These are phyloP conservation scores for Trichoderma asperellum DNA, from an alignment of 2,329 filamentous ascomycete species.

Conservation along the genomic window DNA sequence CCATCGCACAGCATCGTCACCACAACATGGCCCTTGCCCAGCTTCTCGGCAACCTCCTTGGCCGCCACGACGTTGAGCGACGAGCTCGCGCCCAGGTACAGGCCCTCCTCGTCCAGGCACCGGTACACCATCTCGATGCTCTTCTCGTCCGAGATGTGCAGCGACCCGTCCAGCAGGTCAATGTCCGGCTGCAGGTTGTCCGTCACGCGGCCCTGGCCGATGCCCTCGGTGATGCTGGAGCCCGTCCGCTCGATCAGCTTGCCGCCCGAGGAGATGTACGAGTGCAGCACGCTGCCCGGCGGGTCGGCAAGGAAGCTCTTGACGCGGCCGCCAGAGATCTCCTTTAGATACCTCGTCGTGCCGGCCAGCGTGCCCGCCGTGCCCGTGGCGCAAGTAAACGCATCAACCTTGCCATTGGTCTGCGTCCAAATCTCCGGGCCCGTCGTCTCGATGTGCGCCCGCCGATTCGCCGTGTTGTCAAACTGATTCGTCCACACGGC, in stretches of 20 bases:
- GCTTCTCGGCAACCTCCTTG: conserved; percentile 86
- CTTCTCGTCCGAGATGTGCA: conserved; percentile 89
- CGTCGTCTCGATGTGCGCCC: conserved; percentile 94
- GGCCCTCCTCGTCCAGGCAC: conserved; percentile 90
- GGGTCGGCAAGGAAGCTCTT: conserved; percentile 92
- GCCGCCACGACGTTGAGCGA: conserved; percentile 94
- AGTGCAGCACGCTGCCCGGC: conserved; percentile 89
- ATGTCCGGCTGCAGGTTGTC: conserved; percentile 90
- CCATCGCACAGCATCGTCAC: conserved; percentile 95
- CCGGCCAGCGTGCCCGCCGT: conserved; percentile 92
- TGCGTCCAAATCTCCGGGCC: conserved; percentile 97
- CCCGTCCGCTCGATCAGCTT: conserved; percentile 80
- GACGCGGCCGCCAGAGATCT: conserved; percentile 74
- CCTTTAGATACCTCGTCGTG: conserved; percentile 85
- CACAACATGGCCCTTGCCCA: conserved; percentile 86
- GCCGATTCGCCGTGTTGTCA: conserved; percentile 91
- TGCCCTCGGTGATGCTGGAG: conserved; percentile 94
- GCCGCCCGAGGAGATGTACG: conserved; percentile 84
- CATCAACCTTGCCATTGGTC: conserved; percentile 82
- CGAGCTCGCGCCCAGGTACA: conserved; percentile 93
- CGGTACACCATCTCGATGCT: conserved; percentile 97
- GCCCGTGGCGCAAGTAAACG: conserved; percentile 93
- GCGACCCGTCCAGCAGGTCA: conserved; percentile 77
- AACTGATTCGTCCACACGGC: conserved; percentile 99
- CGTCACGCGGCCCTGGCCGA: conserved; percentile 95